phyloP scores from a whole-genome alignment of 768 basidiomycete genomes.

The Thelephora aurantiotincta region DNA sequence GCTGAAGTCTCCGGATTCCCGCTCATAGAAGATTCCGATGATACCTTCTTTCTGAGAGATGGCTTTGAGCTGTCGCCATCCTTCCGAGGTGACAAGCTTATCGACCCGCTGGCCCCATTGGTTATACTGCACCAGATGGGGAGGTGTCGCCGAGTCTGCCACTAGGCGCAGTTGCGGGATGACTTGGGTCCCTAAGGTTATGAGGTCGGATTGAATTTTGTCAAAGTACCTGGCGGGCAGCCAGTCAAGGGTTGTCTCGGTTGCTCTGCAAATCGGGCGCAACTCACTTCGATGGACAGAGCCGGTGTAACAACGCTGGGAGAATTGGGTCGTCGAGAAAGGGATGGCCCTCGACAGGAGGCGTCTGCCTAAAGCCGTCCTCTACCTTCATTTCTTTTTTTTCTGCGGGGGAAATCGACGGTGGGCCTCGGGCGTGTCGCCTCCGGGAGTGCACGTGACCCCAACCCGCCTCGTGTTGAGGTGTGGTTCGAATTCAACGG shows the following conservation, averaged over 20 bases:
- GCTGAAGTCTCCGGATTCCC: conserved; percentile 44
- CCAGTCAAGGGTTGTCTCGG: neutral
- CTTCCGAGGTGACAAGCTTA: conserved; percentile 53
- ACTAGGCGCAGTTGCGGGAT: conserved; percentile 39
- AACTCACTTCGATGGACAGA: conserved; percentile 32
- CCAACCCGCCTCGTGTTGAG: no score
- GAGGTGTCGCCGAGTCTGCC: conserved; percentile 27
- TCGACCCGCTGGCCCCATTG: conserved; percentile 62
- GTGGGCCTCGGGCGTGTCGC: no score
- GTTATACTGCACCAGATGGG: conserved; percentile 52
- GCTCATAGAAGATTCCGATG: conserved; percentile 54
- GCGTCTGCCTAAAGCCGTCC: conserved; percentile 53
- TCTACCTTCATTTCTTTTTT: conserved; percentile 39
- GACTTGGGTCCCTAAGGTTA: conserved; percentile 41
- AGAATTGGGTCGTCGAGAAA: conserved; percentile 50
- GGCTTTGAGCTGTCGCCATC: conserved; percentile 56
- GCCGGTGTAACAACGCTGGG: conserved; percentile 41
- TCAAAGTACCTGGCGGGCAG: conserved; percentile 16
- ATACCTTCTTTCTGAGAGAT: conserved; percentile 49
- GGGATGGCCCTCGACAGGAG: conserved; percentile 42
- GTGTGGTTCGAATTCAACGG: no score
- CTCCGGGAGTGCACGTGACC: no score
- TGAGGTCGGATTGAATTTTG: conserved; percentile 49
- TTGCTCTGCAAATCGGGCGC: neutral
- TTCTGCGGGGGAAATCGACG: no score